Percentiles rank a stretch among this genome's conserved stretches.
Conservation (phyloP, 108 stramenopile genomes). For the Cyclotella sp. region DNA sequence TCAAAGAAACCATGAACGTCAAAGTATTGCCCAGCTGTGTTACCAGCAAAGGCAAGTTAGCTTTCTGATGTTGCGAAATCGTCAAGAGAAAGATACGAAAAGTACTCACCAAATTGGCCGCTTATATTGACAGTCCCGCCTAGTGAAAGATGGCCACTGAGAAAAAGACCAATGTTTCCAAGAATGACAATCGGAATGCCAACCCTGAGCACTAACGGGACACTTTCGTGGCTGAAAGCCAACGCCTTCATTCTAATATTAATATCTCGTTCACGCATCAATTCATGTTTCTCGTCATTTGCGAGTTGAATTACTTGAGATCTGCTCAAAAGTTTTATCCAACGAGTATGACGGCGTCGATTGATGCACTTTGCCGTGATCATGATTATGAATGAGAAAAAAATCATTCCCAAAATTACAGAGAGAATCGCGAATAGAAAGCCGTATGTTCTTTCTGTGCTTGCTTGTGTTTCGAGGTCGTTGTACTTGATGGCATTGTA, state of each 20-base stretch:
- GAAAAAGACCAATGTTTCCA: slow-evolving; percentile 76
- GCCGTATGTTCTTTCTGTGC: slow-evolving; percentile 35
- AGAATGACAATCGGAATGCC: slow-evolving; percentile 70
- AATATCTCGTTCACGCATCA: slow-evolving; percentile 42
- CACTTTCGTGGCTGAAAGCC: slow-evolving; percentile 46
- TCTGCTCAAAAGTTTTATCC: slow-evolving; percentile 57
- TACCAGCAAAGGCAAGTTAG: background rate
- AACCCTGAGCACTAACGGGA: slow-evolving; percentile 57
- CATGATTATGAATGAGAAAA: slow-evolving; percentile 32
- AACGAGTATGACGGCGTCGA: slow-evolving; percentile 55
- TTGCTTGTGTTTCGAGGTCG: slow-evolving; percentile 24
- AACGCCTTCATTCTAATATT: slow-evolving; percentile 58
- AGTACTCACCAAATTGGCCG: slow-evolving; percentile 28
- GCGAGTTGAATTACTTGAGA: slow-evolving; percentile 32
- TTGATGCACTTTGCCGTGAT: slow-evolving; percentile 43
- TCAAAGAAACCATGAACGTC: slow-evolving; percentile 68
- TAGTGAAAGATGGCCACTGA: slow-evolving; percentile 76
- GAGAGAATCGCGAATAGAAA: slow-evolving; percentile 56
- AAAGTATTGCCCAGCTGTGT: slow-evolving; percentile 56
- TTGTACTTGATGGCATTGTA: slow-evolving; percentile 48
- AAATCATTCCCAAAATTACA: slow-evolving; percentile 29
- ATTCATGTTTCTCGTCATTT: slow-evolving; percentile 36
- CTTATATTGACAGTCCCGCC: slow-evolving; percentile 68
- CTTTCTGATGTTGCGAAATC: background rate
- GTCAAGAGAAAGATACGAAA: background rate